phyloP scores from a whole-genome alignment of 768 basidiomycete genomes.

The Asterophora parasitica region DNA sequence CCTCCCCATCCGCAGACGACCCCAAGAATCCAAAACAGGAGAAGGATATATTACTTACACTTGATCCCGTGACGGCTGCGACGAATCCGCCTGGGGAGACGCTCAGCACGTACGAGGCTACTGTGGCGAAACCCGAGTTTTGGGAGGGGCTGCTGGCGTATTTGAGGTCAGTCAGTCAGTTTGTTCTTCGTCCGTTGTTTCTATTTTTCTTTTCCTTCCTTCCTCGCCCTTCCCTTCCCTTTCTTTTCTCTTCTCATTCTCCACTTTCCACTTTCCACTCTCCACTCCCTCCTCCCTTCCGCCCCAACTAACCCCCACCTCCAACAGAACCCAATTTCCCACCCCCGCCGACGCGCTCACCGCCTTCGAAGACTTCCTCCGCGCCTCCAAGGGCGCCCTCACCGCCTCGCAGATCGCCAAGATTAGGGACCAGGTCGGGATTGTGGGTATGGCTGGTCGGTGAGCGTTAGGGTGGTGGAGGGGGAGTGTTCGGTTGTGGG shows the following conservation, averaged over 20 bases:
- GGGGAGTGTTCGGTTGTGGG: too few relatives aligned
- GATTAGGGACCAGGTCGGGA: slow-evolving; percentile 84
- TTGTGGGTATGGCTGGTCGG: slow-evolving; percentile 85
- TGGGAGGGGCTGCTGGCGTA: slow-evolving; percentile 71
- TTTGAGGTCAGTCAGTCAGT: slow-evolving; percentile 43
- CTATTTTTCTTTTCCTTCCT: background rate
- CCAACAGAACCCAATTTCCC: slow-evolving; percentile 53
- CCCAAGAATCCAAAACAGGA: slow-evolving; percentile 27
- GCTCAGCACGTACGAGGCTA: slow-evolving; percentile 55
- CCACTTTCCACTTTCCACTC: background rate
- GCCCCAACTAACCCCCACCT: background rate
- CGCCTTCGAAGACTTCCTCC: slow-evolving; percentile 86
- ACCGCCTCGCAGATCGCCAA: slow-evolving; percentile 85
- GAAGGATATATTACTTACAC: slow-evolving; percentile 64
- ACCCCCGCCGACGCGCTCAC: slow-evolving; percentile 57
- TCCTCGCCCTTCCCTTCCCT: background rate
- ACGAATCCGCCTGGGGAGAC: slow-evolving; percentile 34
- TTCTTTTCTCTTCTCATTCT: background rate
- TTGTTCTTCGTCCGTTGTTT: background rate
- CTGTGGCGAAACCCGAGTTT: slow-evolving; percentile 73
- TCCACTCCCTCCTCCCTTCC: background rate
- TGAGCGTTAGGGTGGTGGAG: slow-evolving; percentile 28
- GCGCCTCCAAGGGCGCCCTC: slow-evolving; percentile 74
- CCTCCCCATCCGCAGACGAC: slow-evolving; percentile 55
- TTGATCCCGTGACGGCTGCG: slow-evolving; percentile 44